These are phyloP conservation scores for Lentinula aciculospora DNA, from an alignment of 768 basidiomycete genomes.

Conservation along the genomic window DNA sequence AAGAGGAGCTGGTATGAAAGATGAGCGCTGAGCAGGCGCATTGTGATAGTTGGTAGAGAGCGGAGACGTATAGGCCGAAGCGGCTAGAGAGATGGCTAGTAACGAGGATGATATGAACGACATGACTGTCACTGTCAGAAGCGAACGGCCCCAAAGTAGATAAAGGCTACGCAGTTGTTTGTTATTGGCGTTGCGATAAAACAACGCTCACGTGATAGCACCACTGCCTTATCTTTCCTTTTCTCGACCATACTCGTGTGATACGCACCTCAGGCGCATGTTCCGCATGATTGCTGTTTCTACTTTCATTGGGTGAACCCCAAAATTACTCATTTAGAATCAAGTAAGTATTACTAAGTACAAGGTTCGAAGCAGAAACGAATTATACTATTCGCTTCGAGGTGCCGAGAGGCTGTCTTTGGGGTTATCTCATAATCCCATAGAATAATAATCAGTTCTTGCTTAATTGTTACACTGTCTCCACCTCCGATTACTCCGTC, in stretches of 20 bases:
- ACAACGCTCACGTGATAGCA: neutral
- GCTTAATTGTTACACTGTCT: too few species aligned
- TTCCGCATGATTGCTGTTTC: too few species aligned
- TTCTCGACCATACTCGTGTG: neutral
- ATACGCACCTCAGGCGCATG: neutral
- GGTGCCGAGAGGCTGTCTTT: too few species aligned
- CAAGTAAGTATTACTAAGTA: too few species aligned
- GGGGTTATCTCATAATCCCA: too few species aligned
- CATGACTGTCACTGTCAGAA: constrained; percentile 2
- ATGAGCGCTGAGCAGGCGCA: constrained; percentile 26
- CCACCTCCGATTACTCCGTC: too few species aligned
- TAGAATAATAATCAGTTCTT: too few species aligned
- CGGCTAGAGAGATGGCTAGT: constrained; percentile 33
- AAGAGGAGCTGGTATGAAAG: constrained; percentile 57
- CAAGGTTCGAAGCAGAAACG: too few species aligned
- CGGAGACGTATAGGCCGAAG: constrained; percentile 36
- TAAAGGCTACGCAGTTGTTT: constrained; percentile 2
- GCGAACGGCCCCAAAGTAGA: neutral
- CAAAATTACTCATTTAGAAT: too few species aligned
- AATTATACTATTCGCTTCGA: too few species aligned
- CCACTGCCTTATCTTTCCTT: neutral
- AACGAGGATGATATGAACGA: constrained; percentile 25
- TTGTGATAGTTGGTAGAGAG: constrained; percentile 38
- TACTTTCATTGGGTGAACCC: too few species aligned
- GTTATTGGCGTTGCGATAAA: neutral